phyloP scores from a whole-genome alignment of 495 filamentous ascomycete genomes.

The Penicillium cosmopolitanum region DNA sequence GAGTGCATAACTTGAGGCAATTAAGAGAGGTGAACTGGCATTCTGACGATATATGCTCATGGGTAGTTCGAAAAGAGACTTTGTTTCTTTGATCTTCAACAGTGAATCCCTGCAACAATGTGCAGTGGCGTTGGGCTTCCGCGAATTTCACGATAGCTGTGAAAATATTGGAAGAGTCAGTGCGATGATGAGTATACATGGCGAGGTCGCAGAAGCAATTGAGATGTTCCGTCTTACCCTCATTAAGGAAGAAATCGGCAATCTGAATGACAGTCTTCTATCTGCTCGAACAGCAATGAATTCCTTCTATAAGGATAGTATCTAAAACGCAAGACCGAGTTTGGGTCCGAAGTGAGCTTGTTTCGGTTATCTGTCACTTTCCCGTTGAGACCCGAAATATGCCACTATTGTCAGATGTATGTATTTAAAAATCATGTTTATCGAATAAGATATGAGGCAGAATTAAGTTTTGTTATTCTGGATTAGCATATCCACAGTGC shows the following conservation, averaged over 20 bases:
- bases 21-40: not conserved
- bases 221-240: slow-evolving; percentile 2
- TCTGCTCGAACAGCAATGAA: not conserved
- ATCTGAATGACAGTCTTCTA: slow-evolving; percentile 2
- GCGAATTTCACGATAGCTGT: not conserved
- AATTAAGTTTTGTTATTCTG: not conserved
- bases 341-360: slow-evolving; percentile 1
- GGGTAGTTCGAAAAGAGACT: not conserved
- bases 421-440: not conserved
- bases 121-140: slow-evolving; percentile 1
- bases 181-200: slow-evolving; percentile 2
- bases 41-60: not conserved
- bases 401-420: not conserved
- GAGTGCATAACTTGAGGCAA: not conserved
- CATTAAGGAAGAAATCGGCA: slow-evolving; percentile 1
- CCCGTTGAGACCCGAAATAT: not conserved
- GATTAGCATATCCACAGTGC: not conserved
- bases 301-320: slow-evolving; percentile 2
- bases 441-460: not conserved
- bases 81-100: not conserved
- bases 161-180: not conserved
- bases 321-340: not conserved
- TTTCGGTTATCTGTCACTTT: not conserved
- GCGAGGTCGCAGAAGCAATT: slow-evolving; percentile 1
- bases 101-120: not conserved